Evolutionary conservation across 352 stramenopile genomes (phyloP).

Genomic region (Pythium dissimile): DNA sequence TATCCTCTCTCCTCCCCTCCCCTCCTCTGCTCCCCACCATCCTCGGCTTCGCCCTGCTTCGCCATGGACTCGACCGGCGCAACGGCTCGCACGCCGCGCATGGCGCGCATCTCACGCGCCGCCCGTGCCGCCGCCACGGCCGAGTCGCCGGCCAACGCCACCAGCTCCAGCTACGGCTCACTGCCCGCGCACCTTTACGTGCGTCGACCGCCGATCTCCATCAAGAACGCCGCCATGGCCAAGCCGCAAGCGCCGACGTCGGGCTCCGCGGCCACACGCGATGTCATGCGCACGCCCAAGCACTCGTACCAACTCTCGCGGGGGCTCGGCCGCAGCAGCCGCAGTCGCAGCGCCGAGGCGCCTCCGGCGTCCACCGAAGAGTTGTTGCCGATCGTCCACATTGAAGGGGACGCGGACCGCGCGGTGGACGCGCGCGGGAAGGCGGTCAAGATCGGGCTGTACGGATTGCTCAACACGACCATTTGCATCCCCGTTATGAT

Average conservation of each 20-base stretch:
- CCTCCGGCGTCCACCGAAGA: slow-evolving; percentile 6
- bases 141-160: slow-evolving; percentile 35
- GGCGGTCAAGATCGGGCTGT: slow-evolving; percentile 73
- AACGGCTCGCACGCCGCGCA: slow-evolving; percentile 65
- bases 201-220: slow-evolving; percentile 16
- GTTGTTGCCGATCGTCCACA: slow-evolving; percentile 21
- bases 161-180: slow-evolving; percentile 23
- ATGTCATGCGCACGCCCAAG: slow-evolving; percentile 20
- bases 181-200: slow-evolving; percentile 14
- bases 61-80: slow-evolving; percentile 81
- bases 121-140: slow-evolving; percentile 10
- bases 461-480: slow-evolving; percentile 92
- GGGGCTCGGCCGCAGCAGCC: slow-evolving; percentile 1
- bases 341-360: background rate
- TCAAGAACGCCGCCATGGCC: background rate
- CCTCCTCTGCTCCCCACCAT: background rate
- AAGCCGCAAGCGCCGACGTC: background rate
- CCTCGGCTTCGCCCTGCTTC: slow-evolving; percentile 3
- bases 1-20: background rate
- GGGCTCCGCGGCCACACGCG: background rate
- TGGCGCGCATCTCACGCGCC: slow-evolving; percentile 9
- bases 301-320: slow-evolving; percentile 22
- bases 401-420: slow-evolving; percentile 1
- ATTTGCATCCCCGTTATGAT: slow-evolving; percentile 91
- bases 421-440: slow-evolving; percentile 6